Evolutionary conservation across 176 grass and related monocot species (phyloP).

Genomic region (Rhipidocladum racemiflorum): DNA sequence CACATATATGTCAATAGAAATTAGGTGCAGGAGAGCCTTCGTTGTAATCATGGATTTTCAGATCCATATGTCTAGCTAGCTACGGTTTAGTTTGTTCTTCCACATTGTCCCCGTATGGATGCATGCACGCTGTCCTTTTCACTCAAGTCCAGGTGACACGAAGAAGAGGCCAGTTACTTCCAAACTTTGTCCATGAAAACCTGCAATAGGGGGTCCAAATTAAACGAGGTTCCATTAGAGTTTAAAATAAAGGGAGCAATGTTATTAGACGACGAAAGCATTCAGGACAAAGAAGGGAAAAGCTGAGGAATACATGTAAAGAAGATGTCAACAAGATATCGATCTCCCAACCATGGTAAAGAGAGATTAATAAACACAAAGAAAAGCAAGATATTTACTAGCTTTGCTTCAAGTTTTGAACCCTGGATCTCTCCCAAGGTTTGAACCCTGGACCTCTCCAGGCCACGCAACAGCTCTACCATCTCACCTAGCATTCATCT

Average conservation of each 20-base stretch:
- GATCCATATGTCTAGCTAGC: not conserved
- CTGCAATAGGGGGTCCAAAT: not conserved
- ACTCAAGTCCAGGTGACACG: not conserved
- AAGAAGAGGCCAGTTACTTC: not conserved
- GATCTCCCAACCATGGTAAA: not conserved
- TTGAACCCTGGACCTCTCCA: too few relatives aligned
- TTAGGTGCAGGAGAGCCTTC: conserved; percentile 27
- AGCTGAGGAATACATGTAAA: conserved; percentile 7
- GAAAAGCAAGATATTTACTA: not conserved
- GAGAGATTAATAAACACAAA: not conserved
- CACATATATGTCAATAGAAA: not conserved
- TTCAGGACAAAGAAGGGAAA: not conserved
- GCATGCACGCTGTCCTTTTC: not conserved
- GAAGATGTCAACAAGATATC: not conserved
- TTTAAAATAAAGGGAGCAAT: conserved; percentile 30
- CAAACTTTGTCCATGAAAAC: not conserved
- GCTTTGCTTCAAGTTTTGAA: too few relatives aligned
- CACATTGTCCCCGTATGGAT: not conserved
- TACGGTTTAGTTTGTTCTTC: not conserved
- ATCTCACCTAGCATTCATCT: too few relatives aligned
- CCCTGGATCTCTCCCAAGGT: too few relatives aligned
- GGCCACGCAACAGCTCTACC: too few relatives aligned
- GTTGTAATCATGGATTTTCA: not conserved
- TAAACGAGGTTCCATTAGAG: not conserved
- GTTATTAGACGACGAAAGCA: not conserved